A percentile compares a stretch with the other conserved stretches of the same genome.
Evolutionary conservation across 371 early-diverging fungal species (phyloP).

Genomic region (Syncephalastrum monosporum): DNA sequence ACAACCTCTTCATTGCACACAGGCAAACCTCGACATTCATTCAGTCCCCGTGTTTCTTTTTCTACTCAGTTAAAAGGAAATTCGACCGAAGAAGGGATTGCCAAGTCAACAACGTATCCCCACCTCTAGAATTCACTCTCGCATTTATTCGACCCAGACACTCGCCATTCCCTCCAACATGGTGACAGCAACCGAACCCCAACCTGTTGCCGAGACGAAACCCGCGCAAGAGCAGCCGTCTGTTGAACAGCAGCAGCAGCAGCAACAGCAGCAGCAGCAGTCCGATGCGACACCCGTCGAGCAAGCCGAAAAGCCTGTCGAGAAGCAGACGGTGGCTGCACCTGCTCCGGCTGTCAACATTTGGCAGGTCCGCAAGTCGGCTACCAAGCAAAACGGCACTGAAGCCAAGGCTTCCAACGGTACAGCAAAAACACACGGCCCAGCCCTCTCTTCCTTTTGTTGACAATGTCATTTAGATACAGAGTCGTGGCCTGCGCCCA

Average conservation of each 20-base stretch:
- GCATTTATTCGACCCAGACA: too few species aligned
- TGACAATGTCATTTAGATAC: background rate
- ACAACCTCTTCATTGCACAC: too few species aligned
- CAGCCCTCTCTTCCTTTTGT: background rate
- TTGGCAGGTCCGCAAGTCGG: constrained; percentile 52
- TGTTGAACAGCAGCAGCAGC: background rate
- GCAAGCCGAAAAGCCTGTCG: background rate
- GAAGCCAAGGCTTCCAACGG: constrained; percentile 1
- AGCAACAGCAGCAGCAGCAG: constrained; percentile 4
- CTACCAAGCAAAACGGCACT: constrained; percentile 14
- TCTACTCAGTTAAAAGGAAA: too few species aligned
- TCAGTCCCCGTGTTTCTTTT: too few species aligned
- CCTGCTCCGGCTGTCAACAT: constrained; percentile 56
- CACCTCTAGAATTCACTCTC: too few species aligned
- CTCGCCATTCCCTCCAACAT: too few species aligned
- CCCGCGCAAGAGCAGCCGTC: constrained; percentile 2
- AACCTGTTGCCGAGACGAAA: too few species aligned
- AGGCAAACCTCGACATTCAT: too few species aligned
- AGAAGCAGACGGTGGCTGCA: constrained; percentile 31
- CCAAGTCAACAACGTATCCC: too few species aligned
- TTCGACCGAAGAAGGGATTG: too few species aligned
- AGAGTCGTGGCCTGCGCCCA: constrained; percentile 46
- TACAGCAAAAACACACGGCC: constrained; percentile 8
- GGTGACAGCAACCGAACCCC: too few species aligned
- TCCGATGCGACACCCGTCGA: background rate